Evolutionary conservation across 345 rosid genomes (phyloP), one percentile per base, ranked within the genome.

Genomic region (Gossypium longicalyx): DNA sequence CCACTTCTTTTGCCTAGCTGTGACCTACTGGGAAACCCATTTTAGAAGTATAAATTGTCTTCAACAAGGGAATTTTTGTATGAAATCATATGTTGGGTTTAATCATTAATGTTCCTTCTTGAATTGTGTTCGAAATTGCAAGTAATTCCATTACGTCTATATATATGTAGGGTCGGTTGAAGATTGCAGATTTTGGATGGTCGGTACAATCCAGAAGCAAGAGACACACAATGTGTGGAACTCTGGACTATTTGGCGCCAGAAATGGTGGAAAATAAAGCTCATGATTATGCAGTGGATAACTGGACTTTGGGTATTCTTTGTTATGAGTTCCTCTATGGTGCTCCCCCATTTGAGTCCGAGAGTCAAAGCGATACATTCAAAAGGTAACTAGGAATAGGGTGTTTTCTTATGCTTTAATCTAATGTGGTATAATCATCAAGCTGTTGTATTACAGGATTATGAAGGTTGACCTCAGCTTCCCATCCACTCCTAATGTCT

Each of bases 171-270:
- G 99, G 99, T 29, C 89, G 93, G 53, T 74, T 93, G 80, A 93
- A 90, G 84, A 96, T 96, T 76, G 99, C 94, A 0, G 99, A 93
- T 69, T 96, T 96, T 76, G 97, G 99, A 34, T 91, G 98, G 99
- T 91, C 98, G 11, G 97, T 96, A n/a, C 99, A 96, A 82, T 93
- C 99, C 22, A 86, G 80, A 81, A 82, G 83, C 86, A 96, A 91
- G 86, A 90, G 99, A 62, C 89, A 77, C 81, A 96, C 98, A 12
- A 89, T 93, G 98, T 96, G 99, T 77, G 99, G 99, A 58, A 93
- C 99, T 7, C 77, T 96, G 77, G 99, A 96, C 74, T 93, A 96
- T 70, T 85, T 96, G 54, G 98, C 98, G 66, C 99, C 98, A 20
- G 98, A 96, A 83, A 90, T 93, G 97, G 98, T 96, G 22, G 98